Conservation (phyloP, 371 early-diverging fungal genomes). For the Syncephalastrum sp. region DNA sequence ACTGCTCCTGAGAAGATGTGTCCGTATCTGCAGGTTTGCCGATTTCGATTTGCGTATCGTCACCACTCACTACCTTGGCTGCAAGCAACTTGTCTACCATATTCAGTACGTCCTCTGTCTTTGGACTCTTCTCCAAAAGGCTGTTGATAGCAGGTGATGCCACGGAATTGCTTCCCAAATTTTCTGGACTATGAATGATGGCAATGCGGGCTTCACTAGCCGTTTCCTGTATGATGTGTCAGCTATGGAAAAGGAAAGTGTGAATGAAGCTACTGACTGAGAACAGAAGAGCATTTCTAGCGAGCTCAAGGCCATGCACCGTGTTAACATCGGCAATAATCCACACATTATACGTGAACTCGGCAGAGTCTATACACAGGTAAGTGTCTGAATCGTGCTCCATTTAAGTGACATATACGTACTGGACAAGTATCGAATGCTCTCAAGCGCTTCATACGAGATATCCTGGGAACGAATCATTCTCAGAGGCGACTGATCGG, state of each 20-base stretch:
- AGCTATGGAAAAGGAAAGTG: conserved; percentile 1
- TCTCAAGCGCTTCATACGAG: background rate
- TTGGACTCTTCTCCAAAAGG: too few species aligned
- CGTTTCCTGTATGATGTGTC: conserved; percentile 8
- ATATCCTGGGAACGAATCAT: conserved; percentile 19
- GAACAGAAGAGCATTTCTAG: conserved; percentile 41
- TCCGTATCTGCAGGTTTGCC: too few species aligned
- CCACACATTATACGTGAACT: conserved; percentile 41
- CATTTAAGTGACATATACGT: too few species aligned
- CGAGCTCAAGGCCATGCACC: conserved; percentile 48
- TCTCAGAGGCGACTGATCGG: conserved; percentile 56
- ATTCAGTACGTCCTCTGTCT: too few species aligned
- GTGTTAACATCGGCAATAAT: conserved; percentile 59
- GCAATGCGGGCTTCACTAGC: conserved; percentile 43
- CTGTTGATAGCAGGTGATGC: too few species aligned
- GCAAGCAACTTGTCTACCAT: too few species aligned
- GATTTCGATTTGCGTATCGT: too few species aligned
- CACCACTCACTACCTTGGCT: too few species aligned
- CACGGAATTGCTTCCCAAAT: too few species aligned
- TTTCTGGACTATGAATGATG: conserved; percentile 42
- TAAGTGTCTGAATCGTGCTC: too few species aligned
- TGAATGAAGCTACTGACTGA: conserved; percentile 21
- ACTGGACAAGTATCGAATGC: too few species aligned
- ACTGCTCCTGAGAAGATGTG: too few species aligned
- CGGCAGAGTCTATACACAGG: conserved; percentile 11